Evolutionary conservation across 2,329 filamentous ascomycete genomes (phyloP).

Genomic region (Blastomyces silverae): DNA sequence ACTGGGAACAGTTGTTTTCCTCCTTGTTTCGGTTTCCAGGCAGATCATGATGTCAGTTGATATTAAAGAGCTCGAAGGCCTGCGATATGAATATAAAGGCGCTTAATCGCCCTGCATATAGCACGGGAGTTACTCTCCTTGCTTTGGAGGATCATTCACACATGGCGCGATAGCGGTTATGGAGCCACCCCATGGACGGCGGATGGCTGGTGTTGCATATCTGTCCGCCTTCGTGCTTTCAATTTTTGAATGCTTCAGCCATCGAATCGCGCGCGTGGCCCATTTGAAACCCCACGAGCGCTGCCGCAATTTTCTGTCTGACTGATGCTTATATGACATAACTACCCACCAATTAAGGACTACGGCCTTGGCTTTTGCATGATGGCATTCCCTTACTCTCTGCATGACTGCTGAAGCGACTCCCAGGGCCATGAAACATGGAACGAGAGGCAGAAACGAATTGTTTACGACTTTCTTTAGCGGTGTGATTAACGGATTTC

Average conservation of each 20-base stretch:
- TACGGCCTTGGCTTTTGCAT: neutral
- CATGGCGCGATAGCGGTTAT: neutral
- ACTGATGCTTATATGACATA: neutral
- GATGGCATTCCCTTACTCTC: neutral
- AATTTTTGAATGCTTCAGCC: neutral
- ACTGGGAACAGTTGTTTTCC: constrained; percentile 29
- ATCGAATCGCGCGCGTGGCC: neutral
- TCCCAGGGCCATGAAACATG: neutral
- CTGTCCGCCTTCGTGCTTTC: neutral
- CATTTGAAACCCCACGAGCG: neutral
- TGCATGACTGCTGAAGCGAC: neutral
- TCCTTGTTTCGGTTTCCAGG: constrained; percentile 29
- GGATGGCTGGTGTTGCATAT: neutral
- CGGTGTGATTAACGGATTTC: neutral
- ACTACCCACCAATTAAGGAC: neutral
- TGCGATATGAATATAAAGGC: constrained; percentile 40
- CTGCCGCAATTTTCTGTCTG: neutral
- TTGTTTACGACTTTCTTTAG: neutral
- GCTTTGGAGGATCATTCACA: neutral
- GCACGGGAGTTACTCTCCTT: neutral
- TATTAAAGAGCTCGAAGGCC: constrained; percentile 32
- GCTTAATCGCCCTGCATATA: constrained; percentile 22
- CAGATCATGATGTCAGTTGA: constrained; percentile 37
- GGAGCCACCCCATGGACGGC: neutral
- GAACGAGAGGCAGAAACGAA: neutral